Base-by-base conservation (phyloP, 139 green algal genomes). In the Dunaliella sp. region DNA sequence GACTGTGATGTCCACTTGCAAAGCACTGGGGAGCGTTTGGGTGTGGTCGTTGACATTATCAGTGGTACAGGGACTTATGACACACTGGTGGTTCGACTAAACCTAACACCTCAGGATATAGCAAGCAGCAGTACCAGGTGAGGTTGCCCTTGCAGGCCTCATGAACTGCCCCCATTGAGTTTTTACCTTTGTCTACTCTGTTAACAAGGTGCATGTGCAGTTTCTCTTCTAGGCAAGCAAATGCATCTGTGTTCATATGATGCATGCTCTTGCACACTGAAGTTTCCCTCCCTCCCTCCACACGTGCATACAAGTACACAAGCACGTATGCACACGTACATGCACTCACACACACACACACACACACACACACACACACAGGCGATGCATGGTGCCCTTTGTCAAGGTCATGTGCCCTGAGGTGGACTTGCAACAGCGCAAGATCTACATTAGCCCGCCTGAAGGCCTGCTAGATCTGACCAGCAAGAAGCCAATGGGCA, bases 401-500 rank as follows among this genome's bases (percentile, higher is more conserved):
- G 88, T 84, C 57, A 86, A 88, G 58, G 86, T 58, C 26, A 89
- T 93, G 36, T 87, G 85, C 28, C 90, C 90, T 1, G 58, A 86
- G 73, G 78, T 93, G 76, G 86, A 93, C 58, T 37, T 83, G n/a
- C 3, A 30, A 0, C 34, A 12, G 1, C 79, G 80, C 57, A 59
- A n/a, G 1, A 80, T 93, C 65, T 31, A 86, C 34, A 80, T 93
- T 31, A 36, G 77, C 38, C 86, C 86, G 1, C 90, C 90, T 0
- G 88, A 91, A 73, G 90, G 90, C 22, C 78, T 93, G 75, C 74
- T 93, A 57, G 88, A 93, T 22, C 59, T 91, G 38, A 3, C 28
- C 25, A 77, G 85, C 12, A 59, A 25, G 24, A 75, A 84, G 86
- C 75, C 77, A 73, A 73, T 89, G 35, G 36, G 26, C n/a, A 87